phyloP scores from a whole-genome alignment of 1,284 basidiomycete genomes.

The Papiliotrema nemorosa region DNA sequence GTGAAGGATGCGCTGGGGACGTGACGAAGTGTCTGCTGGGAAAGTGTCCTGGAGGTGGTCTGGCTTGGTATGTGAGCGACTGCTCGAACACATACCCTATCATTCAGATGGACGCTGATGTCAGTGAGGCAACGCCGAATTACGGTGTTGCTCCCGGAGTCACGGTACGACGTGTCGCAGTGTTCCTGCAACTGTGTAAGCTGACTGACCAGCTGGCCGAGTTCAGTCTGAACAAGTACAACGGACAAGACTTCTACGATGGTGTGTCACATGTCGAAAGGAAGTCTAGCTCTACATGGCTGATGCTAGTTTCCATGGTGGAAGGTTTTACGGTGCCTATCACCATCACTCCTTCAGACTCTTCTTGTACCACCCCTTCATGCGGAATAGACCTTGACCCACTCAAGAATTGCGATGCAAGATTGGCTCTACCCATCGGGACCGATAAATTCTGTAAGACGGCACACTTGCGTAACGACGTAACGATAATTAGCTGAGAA shows the following conservation, averaged over 20 bases:
- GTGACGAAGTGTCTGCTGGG: conserved; percentile 20
- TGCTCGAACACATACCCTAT: background rate
- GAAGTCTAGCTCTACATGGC: background rate
- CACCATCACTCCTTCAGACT: conserved; percentile 15
- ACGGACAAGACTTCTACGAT: conserved; percentile 18
- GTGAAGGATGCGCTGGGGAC: conserved; percentile 13
- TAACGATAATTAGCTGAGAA: background rate
- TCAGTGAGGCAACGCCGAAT: conserved; percentile 6
- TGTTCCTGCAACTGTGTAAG: background rate
- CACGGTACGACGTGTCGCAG: conserved; percentile 10
- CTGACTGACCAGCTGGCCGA: conserved; percentile 17
- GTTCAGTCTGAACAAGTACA: conserved; percentile 7
- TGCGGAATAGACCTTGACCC: conserved; percentile 23
- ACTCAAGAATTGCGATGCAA: conserved; percentile 22
- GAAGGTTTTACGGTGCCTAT: conserved; percentile 28
- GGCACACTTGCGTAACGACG: background rate
- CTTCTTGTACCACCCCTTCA: conserved; percentile 10
- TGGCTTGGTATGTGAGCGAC: conserved; percentile 17
- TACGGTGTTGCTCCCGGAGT: conserved; percentile 11
- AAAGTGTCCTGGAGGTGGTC: conserved; percentile 5
- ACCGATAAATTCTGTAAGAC: conserved; percentile 22
- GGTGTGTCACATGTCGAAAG: too few relatives aligned
- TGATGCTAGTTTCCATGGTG: conserved; percentile 24
- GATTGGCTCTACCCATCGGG: conserved; percentile 18
- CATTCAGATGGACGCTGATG: background rate